Conservation (phyloP, 2,329 filamentous ascomycete species). For the Monosporascus sp. region DNA sequence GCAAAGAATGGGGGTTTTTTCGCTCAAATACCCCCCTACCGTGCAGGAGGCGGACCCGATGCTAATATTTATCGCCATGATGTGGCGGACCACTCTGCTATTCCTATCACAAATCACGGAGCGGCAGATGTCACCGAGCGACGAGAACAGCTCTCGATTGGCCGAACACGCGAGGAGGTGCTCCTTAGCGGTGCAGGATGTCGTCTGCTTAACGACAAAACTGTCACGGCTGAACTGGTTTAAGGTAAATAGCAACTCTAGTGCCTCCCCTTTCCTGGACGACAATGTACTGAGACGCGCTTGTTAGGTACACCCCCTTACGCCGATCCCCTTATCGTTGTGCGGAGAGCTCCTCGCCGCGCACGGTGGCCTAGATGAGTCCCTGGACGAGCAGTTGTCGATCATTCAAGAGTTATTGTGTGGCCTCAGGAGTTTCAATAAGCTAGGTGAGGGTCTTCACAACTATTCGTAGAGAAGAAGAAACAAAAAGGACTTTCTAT, state of each 20-base stretch:
- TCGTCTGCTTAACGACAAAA: constrained; percentile 13
- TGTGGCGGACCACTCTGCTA: constrained; percentile 14
- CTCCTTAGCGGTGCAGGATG: constrained; percentile 13
- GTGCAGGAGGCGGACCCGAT: constrained; percentile 13
- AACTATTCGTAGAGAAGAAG: too few relatives aligned
- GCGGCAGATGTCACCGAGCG: constrained; percentile 5
- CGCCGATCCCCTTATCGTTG: constrained; percentile 12
- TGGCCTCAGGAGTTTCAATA: constrained; percentile 14
- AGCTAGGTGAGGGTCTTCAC: constrained; percentile 1
- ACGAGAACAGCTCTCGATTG: constrained; percentile 10
- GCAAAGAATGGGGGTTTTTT: constrained; percentile 12
- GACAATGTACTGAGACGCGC: too few relatives aligned
- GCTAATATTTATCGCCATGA: constrained; percentile 16
- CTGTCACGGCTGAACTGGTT: constrained; percentile 14
- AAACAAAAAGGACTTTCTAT: too few relatives aligned
- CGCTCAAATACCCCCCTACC: constrained; percentile 8
- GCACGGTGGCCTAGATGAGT: constrained; percentile 11
- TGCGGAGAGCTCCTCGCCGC: constrained; percentile 13
- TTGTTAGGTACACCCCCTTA: constrained; percentile 12
- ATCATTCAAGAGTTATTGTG: constrained; percentile 13
- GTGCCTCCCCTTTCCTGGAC: background rate
- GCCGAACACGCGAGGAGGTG: constrained; percentile 13
- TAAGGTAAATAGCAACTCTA: constrained; percentile 7
- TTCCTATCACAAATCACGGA: constrained; percentile 14
- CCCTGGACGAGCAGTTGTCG: constrained; percentile 13